phyloP scores from a whole-genome alignment of 768 basidiomycete genomes.

The Leccinellum albellum region DNA sequence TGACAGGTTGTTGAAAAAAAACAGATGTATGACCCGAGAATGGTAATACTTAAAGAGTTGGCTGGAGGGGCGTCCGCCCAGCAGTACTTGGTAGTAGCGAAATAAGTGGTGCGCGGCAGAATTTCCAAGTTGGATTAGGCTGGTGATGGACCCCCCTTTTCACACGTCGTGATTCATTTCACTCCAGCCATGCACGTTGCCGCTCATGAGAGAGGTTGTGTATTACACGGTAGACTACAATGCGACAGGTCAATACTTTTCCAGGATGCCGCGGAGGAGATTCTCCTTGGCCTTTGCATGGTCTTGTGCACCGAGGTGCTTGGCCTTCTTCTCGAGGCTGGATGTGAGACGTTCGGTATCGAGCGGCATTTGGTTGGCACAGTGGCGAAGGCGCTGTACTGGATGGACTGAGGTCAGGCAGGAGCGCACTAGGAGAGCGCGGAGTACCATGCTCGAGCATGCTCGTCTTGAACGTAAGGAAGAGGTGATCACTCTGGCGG shows the following conservation, averaged over 20 bases:
- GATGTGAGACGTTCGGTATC: constrained; percentile 51
- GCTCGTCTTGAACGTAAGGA: constrained; percentile 43
- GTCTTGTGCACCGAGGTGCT: constrained; percentile 34
- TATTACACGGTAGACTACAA: constrained; percentile 6
- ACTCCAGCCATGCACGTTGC: background rate
- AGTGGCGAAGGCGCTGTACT: constrained; percentile 45
- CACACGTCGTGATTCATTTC: constrained; percentile 20
- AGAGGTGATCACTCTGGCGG: constrained; percentile 46
- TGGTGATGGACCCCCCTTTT: constrained; percentile 4
- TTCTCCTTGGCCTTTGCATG: constrained; percentile 33
- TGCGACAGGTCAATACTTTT: constrained; percentile 26
- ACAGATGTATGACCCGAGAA: background rate
- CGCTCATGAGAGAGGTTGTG: background rate
- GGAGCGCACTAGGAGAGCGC: background rate
- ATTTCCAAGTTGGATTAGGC: constrained; percentile 1
- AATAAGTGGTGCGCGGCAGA: constrained; percentile 4
- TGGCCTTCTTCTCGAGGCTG: constrained; percentile 51
- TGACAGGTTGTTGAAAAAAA: background rate
- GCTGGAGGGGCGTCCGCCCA: background rate
- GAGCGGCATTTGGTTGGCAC: constrained; percentile 44
- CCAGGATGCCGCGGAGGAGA: constrained; percentile 32
- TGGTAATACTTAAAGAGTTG: constrained; percentile 4
- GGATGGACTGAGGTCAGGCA: constrained; percentile 8
- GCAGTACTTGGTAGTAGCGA: constrained; percentile 5
- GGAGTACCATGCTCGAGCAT: constrained; percentile 47